Percentiles rank a stretch among this genome's conserved stretches.
phyloP scores from a whole-genome alignment of 2,329 filamentous ascomycete genomes.

The Dendrostoma leiphaemia region DNA sequence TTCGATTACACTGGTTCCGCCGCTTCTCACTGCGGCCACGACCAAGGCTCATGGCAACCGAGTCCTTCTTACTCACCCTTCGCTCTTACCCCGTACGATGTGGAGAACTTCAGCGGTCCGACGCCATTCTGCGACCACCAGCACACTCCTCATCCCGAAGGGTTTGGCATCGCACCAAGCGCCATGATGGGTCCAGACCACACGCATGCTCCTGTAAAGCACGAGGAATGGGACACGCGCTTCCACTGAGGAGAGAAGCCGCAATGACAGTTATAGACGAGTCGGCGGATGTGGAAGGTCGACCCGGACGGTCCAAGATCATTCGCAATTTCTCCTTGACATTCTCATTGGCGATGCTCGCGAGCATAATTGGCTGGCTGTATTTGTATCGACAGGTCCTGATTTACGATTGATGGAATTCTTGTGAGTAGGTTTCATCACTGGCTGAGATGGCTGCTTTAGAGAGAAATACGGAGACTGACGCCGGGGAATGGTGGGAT shows the following conservation, averaged over 20 bases:
- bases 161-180: conserved; percentile 13
- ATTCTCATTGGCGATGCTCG: not conserved
- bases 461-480: not conserved
- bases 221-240: conserved; percentile 17
- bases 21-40: conserved; percentile 26
- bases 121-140: conserved; percentile 24
- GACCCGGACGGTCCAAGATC: not conserved
- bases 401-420: too few relatives aligned
- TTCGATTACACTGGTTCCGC: conserved; percentile 30
- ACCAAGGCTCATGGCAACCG: conserved; percentile 30
- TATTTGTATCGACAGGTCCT: too few relatives aligned
- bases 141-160: conserved; percentile 16
- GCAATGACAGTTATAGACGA: not conserved
- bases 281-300: not conserved
- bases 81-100: conserved; percentile 30
- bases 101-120: conserved; percentile 26
- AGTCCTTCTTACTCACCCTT: conserved; percentile 38
- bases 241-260: not conserved
- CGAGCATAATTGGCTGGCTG: not conserved
- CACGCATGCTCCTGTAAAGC: conserved; percentile 13
- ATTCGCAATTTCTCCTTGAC: not conserved
- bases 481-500: not conserved
- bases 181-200: conserved; percentile 11
- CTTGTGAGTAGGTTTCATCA: too few relatives aligned
- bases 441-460: too few relatives aligned